These are phyloP conservation scores for Tephrocybe sp. DNA, from an alignment of 768 basidiomycete genomes.

Conservation along the genomic window DNA sequence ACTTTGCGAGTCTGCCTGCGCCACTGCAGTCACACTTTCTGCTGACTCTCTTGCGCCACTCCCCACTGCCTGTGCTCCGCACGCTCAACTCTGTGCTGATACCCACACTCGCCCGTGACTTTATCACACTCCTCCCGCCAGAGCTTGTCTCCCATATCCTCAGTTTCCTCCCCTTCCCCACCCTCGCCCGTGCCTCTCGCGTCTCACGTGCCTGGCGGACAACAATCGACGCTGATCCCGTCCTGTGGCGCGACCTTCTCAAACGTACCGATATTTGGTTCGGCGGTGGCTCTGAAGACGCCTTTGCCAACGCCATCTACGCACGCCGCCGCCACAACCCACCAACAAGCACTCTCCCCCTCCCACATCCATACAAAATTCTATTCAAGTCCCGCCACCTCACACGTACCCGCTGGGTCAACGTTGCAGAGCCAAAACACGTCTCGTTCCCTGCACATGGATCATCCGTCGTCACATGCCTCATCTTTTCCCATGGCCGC, in stretches of 20 bases:
- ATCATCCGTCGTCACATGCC: constrained; percentile 89
- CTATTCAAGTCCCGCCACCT: constrained; percentile 90
- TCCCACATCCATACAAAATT: constrained; percentile 86
- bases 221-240: constrained; percentile 87
- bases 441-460: constrained; percentile 87
- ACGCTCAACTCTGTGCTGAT: constrained; percentile 86
- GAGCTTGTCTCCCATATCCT: constrained; percentile 91
- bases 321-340: constrained; percentile 50
- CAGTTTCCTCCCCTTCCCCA: constrained; percentile 76
- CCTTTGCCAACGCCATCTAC: constrained; percentile 72
- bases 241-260: constrained; percentile 86
- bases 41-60: constrained; percentile 88
- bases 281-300: constrained; percentile 78
- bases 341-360: constrained; percentile 48
- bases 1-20: constrained; percentile 78
- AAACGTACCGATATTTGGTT: constrained; percentile 86
- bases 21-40: constrained; percentile 90
- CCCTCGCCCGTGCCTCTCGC: constrained; percentile 82
- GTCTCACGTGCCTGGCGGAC: constrained; percentile 90
- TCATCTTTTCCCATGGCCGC: constrained; percentile 90
- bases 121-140: constrained; percentile 85
- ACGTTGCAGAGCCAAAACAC: constrained; percentile 68
- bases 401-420: constrained; percentile 78
- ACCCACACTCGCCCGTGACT: constrained; percentile 91
- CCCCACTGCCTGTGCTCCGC: constrained; percentile 87